These are phyloP conservation scores for Babesia ovis DNA, from an alignment of 169 alveolate species.

Conservation along the genomic window DNA sequence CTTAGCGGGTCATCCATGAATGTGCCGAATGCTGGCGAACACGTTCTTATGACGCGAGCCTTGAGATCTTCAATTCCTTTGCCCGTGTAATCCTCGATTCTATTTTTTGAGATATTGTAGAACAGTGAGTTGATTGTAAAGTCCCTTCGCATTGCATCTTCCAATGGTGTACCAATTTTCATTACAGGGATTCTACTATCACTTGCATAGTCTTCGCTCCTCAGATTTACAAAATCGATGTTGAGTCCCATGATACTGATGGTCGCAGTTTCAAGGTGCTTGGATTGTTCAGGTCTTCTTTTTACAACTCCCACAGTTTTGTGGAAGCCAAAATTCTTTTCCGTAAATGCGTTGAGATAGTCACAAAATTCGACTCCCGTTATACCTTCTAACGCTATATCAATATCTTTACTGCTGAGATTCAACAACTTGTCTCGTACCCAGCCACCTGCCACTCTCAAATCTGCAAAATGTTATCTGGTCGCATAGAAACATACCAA, in stretches of 20 bases:
- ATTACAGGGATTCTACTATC: conserved; percentile 93
- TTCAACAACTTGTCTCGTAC: conserved; percentile 94
- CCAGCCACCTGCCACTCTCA: conserved; percentile 99
- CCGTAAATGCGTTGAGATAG: conserved; percentile 70
- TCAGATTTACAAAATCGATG: conserved; percentile 95
- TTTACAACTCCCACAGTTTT: conserved; percentile 88
- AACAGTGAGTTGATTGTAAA: conserved; percentile 95
- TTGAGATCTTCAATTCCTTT: conserved; percentile 90
- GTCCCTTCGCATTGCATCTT: conserved; percentile 98
- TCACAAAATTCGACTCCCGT: conserved; percentile 87
- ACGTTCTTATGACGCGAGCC: conserved; percentile 90
- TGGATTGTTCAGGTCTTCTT: conserved; percentile 93
- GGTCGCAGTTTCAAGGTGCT: conserved; percentile 97
- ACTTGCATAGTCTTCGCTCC: conserved; percentile 92
- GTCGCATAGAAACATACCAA: conserved; percentile 28
- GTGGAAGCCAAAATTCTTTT: conserved; percentile 74
- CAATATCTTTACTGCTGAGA: conserved; percentile 89
- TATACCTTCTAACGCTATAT: conserved; percentile 94
- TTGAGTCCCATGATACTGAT: conserved; percentile 83
- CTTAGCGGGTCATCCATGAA: conserved; percentile 98
- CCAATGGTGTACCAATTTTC: conserved; percentile 91
- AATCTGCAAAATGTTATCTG: conserved; percentile 39
- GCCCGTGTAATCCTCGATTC: conserved; percentile 94
- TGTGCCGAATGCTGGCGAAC: conserved; percentile 90
- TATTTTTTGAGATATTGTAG: conserved; percentile 89